Conservation (phyloP, 306 rosid species). For the Lathyrus aphaca region DNA sequence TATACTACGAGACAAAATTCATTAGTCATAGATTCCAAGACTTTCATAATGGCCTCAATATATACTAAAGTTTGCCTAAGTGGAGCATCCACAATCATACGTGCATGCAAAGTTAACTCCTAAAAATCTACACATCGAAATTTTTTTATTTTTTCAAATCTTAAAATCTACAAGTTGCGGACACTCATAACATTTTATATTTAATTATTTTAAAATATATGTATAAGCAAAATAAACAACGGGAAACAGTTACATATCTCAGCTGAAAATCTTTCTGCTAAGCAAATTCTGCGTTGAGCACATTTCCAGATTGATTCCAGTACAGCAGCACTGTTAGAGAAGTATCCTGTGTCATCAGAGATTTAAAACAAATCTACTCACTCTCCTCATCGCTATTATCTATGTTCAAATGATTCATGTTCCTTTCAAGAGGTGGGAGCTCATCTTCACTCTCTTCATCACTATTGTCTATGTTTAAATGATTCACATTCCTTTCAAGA, state of each 20-base stretch:
- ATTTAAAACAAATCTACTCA: conserved; percentile 43
- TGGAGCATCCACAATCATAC: too few relatives aligned
- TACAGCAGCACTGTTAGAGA: conserved; percentile 18
- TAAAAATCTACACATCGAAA: too few relatives aligned
- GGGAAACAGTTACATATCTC: neutral
- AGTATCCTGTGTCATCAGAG: conserved; percentile 7
- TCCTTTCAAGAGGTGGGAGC: conserved; percentile 90
- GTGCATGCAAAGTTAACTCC: too few relatives aligned
- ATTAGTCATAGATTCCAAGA: too few relatives aligned
- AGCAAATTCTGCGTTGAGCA: conserved; percentile 22
- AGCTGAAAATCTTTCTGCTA: conserved; percentile 13
- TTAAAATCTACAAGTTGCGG: too few relatives aligned
- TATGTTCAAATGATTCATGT: conserved; percentile 77
- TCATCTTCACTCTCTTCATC: conserved; percentile 71
- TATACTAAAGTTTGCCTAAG: too few relatives aligned
- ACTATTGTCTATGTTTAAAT: conserved; percentile 56
- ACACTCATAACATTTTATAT: neutral
- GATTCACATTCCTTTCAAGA: conserved; percentile 87
- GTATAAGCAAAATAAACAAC: neutral
- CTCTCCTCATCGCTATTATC: conserved; percentile 56
- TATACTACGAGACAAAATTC: too few relatives aligned
- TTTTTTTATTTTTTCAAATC: too few relatives aligned
- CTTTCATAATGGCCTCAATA: too few relatives aligned
- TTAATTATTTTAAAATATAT: neutral
- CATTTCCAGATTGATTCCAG: conserved; percentile 18